phyloP scores from a whole-genome alignment of 208 protist species.

The Trypanosoma boissoni region DNA sequence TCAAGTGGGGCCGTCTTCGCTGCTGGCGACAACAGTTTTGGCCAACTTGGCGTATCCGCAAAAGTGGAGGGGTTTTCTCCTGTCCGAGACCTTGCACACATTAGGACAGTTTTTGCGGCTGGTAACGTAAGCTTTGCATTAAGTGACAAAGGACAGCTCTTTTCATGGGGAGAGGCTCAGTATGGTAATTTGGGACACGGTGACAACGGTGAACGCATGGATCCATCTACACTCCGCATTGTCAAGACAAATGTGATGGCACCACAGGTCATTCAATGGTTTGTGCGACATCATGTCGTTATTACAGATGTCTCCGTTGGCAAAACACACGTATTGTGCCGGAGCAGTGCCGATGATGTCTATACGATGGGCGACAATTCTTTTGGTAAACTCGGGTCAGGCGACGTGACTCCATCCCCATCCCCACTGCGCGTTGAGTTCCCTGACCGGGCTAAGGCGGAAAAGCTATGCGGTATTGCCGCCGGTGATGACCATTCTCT shows the following conservation, averaged over 20 bases:
- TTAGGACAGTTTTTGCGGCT: slow-evolving; percentile 51
- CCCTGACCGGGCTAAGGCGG: slow-evolving; percentile 47
- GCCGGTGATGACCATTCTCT: slow-evolving; percentile 79
- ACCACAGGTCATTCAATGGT: slow-evolving; percentile 61
- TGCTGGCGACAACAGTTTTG: slow-evolving; percentile 65
- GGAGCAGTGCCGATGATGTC: slow-evolving; percentile 46
- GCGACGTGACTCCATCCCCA: slow-evolving; percentile 30
- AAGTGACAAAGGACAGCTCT: slow-evolving; percentile 50
- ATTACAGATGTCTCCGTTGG: slow-evolving; percentile 66
- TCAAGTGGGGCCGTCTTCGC: slow-evolving; percentile 64
- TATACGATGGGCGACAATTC: slow-evolving; percentile 70
- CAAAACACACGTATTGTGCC: slow-evolving; percentile 54
- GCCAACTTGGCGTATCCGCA: slow-evolving; percentile 55
- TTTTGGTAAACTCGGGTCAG: slow-evolving; percentile 77
- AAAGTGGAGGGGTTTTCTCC: slow-evolving; percentile 42
- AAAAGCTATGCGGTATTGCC: slow-evolving; percentile 49
- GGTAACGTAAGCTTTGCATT: slow-evolving; percentile 69
- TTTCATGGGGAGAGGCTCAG: slow-evolving; percentile 74
- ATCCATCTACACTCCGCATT: slow-evolving; percentile 53
- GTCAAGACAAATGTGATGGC: slow-evolving; percentile 39
- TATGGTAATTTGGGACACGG: slow-evolving; percentile 73
- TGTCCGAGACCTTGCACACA: slow-evolving; percentile 45
- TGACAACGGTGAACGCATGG: slow-evolving; percentile 55
- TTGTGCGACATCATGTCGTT: slow-evolving; percentile 61
- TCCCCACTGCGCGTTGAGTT: slow-evolving; percentile 63